These are phyloP conservation scores for Fraxinus cuspidata DNA, from an alignment of 257 asterid genomes.

Conservation along the genomic window DNA sequence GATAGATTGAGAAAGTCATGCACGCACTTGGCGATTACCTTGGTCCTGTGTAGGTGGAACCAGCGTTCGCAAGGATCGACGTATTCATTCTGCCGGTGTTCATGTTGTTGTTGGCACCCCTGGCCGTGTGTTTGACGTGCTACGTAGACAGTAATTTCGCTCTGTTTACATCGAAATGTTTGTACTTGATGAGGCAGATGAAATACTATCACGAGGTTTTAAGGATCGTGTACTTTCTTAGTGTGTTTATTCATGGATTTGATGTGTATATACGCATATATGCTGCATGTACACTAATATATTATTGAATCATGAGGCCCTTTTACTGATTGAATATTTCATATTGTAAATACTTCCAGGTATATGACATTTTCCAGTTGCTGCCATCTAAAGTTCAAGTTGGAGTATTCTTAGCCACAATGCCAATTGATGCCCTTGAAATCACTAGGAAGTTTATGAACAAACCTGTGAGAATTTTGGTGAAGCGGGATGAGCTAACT, in stretches of 20 bases:
- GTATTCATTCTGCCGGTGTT: constrained; percentile 74
- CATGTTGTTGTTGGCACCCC: constrained; percentile 92
- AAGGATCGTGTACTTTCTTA: constrained; percentile 70
- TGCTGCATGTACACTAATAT: not conserved
- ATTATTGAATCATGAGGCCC: not conserved
- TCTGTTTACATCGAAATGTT: constrained; percentile 72
- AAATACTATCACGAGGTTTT: constrained; percentile 83
- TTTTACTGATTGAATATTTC: constrained; percentile 1
- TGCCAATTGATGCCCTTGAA: constrained; percentile 88
- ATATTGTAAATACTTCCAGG: constrained; percentile 41
- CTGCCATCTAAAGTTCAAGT: constrained; percentile 74
- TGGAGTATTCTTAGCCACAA: constrained; percentile 76
- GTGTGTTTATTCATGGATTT: not conserved
- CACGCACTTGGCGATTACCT: constrained; percentile 89
- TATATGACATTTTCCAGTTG: constrained; percentile 74
- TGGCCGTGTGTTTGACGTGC: constrained; percentile 86
- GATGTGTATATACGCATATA: not conserved
- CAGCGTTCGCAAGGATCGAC: constrained; percentile 84
- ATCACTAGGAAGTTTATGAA: constrained; percentile 81
- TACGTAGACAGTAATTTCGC: constrained; percentile 67
- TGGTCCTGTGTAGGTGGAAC: constrained; percentile 90
- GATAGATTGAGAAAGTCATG: constrained; percentile 84
- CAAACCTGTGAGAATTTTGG: constrained; percentile 70
- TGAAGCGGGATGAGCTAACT: constrained; percentile 77
- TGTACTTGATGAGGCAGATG: constrained; percentile 89